Conservation (phyloP, 192 early-diverging fungal genomes). For the Coemansia sp. region DNA sequence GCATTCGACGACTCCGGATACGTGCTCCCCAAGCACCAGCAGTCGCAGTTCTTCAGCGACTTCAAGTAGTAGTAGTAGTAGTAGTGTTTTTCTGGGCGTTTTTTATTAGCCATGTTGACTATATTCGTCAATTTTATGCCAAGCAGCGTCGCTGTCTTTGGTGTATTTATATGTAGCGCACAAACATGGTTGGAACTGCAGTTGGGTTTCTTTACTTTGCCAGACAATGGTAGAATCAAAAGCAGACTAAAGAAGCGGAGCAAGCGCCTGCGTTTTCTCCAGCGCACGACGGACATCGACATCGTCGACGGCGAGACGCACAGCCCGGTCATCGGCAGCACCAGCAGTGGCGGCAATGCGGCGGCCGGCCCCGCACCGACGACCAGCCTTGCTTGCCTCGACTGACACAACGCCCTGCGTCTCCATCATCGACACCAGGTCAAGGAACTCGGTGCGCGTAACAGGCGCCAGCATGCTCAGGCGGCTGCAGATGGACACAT, state of each 20-base stretch:
- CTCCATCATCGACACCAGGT: constrained; percentile 74
- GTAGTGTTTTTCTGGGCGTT: neutral
- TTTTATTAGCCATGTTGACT: neutral
- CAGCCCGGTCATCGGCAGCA: constrained; percentile 45
- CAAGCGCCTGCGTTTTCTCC: constrained; percentile 27
- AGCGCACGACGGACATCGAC: constrained; percentile 43
- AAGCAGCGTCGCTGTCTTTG: neutral
- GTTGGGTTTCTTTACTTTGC: too few relatives aligned
- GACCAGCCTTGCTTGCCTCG: constrained; percentile 27
- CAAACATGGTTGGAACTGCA: too few relatives aligned
- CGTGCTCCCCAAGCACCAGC: constrained; percentile 37
- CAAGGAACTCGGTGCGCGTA: constrained; percentile 72
- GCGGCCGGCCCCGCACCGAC: constrained; percentile 29
- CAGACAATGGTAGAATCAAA: neutral
- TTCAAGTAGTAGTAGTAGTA: constrained; percentile 48
- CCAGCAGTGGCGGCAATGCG: constrained; percentile 31
- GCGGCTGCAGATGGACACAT: constrained; percentile 56
- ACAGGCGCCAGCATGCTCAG: constrained; percentile 64
- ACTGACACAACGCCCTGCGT: constrained; percentile 62
- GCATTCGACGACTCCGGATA: constrained; percentile 62
- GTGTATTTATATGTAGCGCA: too few relatives aligned
- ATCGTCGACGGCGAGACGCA: constrained; percentile 48
- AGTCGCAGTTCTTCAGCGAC: constrained; percentile 54
- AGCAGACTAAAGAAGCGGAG: constrained; percentile 25
- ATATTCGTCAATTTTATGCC: neutral